Evolutionary conservation across 176 grass and related monocot genomes (phyloP), one percentile per base, ranked within the genome.

Genomic region (Bonia amplexicaulis): DNA sequence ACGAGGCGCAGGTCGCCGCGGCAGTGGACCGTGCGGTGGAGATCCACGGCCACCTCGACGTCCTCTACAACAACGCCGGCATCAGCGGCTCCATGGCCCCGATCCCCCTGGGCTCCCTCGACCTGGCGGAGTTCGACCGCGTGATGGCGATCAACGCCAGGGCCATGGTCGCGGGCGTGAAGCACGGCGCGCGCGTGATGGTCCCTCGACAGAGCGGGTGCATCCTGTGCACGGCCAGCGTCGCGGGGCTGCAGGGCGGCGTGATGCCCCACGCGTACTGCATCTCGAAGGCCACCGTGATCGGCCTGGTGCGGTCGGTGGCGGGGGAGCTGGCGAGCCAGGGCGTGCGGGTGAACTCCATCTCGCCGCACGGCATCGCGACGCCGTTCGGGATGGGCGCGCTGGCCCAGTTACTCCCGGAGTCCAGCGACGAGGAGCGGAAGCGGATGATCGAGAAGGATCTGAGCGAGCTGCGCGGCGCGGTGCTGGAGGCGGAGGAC

Each of bases 131-230:
- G 66, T 95, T 92, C 55, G 93, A 95, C 74, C 74, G 61, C 17
- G 77, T 81, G 23, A 87, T 92, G 79, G 85, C 85, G 2, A 31
- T 90, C 6, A 95, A 95, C 81, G 26, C 79, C 40, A 75, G 88
- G 1, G 85, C 79, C 8, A 78, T 64, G 64, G 12, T 86, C 12
- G 88, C 79, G 0, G 93, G 88, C 25, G 73, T 92, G 78, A 92
- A 95, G 85, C 88, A 95, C 84, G 93, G 90, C 2, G 78, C 90
- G 25, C 90, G 90, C 15, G 90, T 90, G 44, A 95, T 92, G 90
- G 68, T 86, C 4, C 90, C 88, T 1, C 69, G 53, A 52, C 54
- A 31, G 29, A 31, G 29, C 29, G 92, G 92, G 23, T 82, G 84
- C 84, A 94, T 94, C 66, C 48, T 94, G 39, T 94, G 92, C 66